A percentile compares a stretch with the other conserved stretches of the same genome.
These are phyloP conservation scores for Neurospora hispaniola DNA, from an alignment of 495 filamentous ascomycete genomes.

Conservation along the genomic window DNA sequence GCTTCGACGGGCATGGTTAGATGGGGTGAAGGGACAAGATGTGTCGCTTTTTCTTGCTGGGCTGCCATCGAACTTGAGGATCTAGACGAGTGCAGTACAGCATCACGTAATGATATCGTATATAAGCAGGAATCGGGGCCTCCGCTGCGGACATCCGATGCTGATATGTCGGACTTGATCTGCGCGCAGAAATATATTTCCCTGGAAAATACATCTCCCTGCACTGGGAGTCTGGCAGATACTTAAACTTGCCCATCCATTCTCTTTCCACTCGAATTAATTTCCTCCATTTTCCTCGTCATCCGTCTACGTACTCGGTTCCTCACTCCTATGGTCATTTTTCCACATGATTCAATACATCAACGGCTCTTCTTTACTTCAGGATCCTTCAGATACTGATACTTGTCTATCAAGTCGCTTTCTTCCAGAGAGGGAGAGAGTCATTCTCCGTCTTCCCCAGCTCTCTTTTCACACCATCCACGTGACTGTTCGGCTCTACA, in stretches of 20 bases:
- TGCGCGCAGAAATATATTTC: neutral
- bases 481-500: too few species aligned
- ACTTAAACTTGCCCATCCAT: neutral
- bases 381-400: neutral
- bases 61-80: neutral
- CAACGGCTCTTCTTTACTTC: neutral
- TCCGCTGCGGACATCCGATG: neutral
- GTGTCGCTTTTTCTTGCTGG: neutral
- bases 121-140: neutral
- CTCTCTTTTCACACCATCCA: too few species aligned
- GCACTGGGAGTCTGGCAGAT: neutral
- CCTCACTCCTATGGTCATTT: neutral
- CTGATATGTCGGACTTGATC: neutral
- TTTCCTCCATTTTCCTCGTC: neutral
- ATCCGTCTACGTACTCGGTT: neutral
- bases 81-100: neutral
- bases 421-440: neutral
- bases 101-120: neutral
- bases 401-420: neutral
- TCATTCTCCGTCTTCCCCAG: neutral
- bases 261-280: neutral
- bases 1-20: neutral
- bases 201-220: neutral
- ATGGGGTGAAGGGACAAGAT: neutral
- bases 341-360: neutral